phyloP scores from a whole-genome alignment of 2,329 filamentous ascomycete species.

The Fusarium devonianum region DNA sequence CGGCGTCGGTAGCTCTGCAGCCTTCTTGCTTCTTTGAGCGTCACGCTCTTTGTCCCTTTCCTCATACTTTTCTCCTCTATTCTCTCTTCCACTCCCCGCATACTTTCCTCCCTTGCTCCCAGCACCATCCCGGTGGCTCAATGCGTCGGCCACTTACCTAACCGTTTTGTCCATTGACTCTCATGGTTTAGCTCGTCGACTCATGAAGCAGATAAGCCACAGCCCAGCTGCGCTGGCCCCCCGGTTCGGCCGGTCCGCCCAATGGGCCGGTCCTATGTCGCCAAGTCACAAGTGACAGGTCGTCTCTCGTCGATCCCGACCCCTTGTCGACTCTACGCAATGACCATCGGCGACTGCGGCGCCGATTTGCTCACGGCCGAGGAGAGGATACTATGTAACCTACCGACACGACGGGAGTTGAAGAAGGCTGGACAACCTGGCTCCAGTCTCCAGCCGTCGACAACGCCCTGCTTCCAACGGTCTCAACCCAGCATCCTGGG shows the following conservation, averaged over 20 bases:
- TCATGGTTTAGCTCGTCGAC: conserved; percentile 6
- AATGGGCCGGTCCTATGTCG: conserved; percentile 30
- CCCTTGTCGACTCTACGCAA: conserved; percentile 25
- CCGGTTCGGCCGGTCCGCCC: conserved; percentile 16
- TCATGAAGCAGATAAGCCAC: conserved; percentile 6
- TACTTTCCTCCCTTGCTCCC: conserved; percentile 22
- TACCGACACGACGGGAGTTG: conserved; percentile 4
- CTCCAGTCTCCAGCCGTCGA: neutral
- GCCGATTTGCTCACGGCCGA: conserved; percentile 8
- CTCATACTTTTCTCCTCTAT: conserved; percentile 20
- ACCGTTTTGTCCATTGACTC: conserved; percentile 8
- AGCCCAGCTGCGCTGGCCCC: conserved; percentile 12
- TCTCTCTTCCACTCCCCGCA: conserved; percentile 7
- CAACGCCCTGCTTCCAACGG: neutral
- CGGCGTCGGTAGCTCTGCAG: conserved; percentile 21
- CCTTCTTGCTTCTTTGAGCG: conserved; percentile 14
- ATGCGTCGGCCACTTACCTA: conserved; percentile 24
- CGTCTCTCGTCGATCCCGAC: conserved; percentile 30
- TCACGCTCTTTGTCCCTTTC: conserved; percentile 1
- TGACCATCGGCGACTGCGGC: conserved; percentile 10
- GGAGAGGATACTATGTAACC: conserved; percentile 9
- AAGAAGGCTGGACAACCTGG: neutral
- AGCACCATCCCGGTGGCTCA: neutral
- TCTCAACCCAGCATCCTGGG: neutral
- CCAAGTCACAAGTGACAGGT: conserved; percentile 32